Evolutionary conservation across 805 yeast species (phyloP).

Genomic region (Candida maltosa): DNA sequence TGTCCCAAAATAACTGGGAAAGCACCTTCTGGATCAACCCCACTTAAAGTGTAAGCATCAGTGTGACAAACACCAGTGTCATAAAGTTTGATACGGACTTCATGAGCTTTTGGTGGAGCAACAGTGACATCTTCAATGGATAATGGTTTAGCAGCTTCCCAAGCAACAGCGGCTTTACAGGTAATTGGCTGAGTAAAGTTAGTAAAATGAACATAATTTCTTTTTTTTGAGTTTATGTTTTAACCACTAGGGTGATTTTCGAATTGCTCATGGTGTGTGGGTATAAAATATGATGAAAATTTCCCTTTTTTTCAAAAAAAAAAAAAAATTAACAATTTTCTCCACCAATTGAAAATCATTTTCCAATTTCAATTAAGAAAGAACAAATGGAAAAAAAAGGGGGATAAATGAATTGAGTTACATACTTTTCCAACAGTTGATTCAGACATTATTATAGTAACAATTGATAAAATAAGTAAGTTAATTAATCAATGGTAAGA

Average conservation of each 20-base stretch:
- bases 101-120: constrained; percentile 93
- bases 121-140: constrained; percentile 85
- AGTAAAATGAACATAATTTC: neutral
- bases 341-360: too few species aligned
- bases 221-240: neutral
- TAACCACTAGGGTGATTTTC: neutral
- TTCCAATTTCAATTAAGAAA: neutral
- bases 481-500: too few species aligned
- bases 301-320: too few species aligned
- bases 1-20: constrained; percentile 94
- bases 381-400: too few species aligned
- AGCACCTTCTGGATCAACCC: constrained; percentile 93
- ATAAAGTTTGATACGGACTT: constrained; percentile 85
- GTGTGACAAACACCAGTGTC: constrained; percentile 98
- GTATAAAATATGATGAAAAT: too few species aligned
- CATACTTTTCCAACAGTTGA: constrained; percentile 19
- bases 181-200: constrained; percentile 49
- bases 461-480: too few species aligned
- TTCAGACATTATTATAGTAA: constrained; percentile 8
- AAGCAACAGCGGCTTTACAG: constrained; percentile 96
- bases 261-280: too few species aligned
- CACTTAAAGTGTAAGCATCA: constrained; percentile 94
- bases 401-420: too few species aligned
- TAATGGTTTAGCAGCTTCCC: constrained; percentile 88
- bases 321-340: too few species aligned